These are phyloP conservation scores for Claviceps sp. DNA, from an alignment of 2,329 filamentous ascomycete species.

Conservation along the genomic window DNA sequence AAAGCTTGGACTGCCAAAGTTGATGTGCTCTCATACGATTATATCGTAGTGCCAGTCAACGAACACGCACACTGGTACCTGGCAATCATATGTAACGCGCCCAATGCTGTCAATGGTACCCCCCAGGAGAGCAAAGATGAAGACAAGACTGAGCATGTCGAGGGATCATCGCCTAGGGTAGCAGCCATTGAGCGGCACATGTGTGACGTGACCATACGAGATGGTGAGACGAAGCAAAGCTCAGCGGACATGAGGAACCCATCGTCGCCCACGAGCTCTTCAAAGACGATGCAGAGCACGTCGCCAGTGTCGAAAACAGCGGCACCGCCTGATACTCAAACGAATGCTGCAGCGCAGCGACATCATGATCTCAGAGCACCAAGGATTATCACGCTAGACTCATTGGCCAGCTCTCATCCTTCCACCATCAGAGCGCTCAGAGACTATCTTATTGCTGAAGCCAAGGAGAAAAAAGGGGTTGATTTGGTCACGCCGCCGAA, in stretches of 20 bases:
- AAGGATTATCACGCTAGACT: conserved; percentile 78
- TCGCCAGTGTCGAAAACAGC: conserved; percentile 4
- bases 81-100: conserved; percentile 85
- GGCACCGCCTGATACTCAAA: conserved; percentile 6
- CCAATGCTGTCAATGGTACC: conserved; percentile 35
- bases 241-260: neutral
- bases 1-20: conserved; percentile 77
- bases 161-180: conserved; percentile 5
- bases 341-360: neutral
- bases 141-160: conserved; percentile 2
- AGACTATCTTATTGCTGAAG: conserved; percentile 65
- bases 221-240: conserved; percentile 4
- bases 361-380: conserved; percentile 36
- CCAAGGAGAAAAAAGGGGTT: conserved; percentile 42
- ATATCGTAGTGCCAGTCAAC: conserved; percentile 85
- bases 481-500: conserved; percentile 24
- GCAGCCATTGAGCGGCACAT: conserved; percentile 10
- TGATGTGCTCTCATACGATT: conserved; percentile 76
- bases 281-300: neutral
- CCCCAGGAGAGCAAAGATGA: conserved; percentile 8
- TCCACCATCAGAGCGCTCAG: conserved; percentile 55
- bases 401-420: conserved; percentile 53
- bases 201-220: conserved; percentile 14
- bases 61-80: conserved; percentile 85
- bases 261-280: neutral